Evolutionary conservation across 495 filamentous ascomycete species (phyloP).

Genomic region (Trypethelium eluteriae): DNA sequence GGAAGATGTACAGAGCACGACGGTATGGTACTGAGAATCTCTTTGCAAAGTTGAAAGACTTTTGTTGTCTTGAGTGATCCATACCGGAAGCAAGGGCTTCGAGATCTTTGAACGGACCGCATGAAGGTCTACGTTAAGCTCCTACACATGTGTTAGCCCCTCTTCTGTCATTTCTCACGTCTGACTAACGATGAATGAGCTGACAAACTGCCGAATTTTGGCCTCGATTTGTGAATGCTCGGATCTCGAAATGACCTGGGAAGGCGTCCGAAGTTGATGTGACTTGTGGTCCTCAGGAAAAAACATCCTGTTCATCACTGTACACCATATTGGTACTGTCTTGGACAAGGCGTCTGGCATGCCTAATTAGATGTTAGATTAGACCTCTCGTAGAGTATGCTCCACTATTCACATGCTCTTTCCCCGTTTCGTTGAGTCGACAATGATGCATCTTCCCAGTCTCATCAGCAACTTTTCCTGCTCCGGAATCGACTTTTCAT

Average conservation of each 20-base stretch:
- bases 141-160: slow-evolving; percentile 25
- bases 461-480: not conserved
- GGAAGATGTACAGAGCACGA: slow-evolving; percentile 78
- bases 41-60: slow-evolving; percentile 19
- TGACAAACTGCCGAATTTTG: slow-evolving; percentile 57
- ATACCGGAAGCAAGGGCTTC: slow-evolving; percentile 57
- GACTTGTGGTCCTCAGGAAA: slow-evolving; percentile 51
- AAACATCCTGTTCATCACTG: slow-evolving; percentile 70
- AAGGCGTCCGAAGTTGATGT: slow-evolving; percentile 56
- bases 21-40: slow-evolving; percentile 47
- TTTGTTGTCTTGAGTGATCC: slow-evolving; percentile 47
- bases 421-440: slow-evolving; percentile 88
- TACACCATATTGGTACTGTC: slow-evolving; percentile 89
- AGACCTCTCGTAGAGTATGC: not conserved
- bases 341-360: slow-evolving; percentile 93
- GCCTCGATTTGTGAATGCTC: slow-evolving; percentile 74
- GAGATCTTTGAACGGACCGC: slow-evolving; percentile 33
- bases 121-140: slow-evolving; percentile 44
- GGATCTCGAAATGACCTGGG: slow-evolving; percentile 57
- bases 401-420: slow-evolving; percentile 51
- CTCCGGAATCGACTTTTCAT: not conserved
- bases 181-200: slow-evolving; percentile 6
- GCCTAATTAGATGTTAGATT: slow-evolving; percentile 37
- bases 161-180: slow-evolving; percentile 17
- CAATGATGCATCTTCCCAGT: slow-evolving; percentile 68